Base-by-base conservation (phyloP, 352 stramenopile genomes). In the Thraustotheca clavata region DNA sequence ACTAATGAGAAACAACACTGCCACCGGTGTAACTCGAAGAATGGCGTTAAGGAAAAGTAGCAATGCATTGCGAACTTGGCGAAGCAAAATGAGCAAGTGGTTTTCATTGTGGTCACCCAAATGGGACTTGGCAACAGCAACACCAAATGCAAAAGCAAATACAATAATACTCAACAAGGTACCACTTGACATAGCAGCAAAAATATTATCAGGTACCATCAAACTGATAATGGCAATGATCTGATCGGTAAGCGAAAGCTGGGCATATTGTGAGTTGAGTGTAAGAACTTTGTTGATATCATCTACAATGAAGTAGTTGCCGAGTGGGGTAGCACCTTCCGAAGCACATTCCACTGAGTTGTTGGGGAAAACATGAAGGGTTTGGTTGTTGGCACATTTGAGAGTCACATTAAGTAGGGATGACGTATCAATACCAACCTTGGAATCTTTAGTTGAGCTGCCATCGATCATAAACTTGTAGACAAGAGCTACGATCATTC, bases 121-220 rank as follows among this genome's bases (percentile, higher is more conserved):
- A 20, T 4, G 4, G 40, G 76, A 86, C 54, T 84, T 83, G 52
- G 74, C 63, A n/a, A 87, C 62, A 8, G 81, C 78, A 18, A 89
- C 71, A 43, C 78, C 83, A 59, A 91, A 82, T 34, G 72, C 71
- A 36, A 90, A 69, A 12, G 81, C 80, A 55, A 91, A 90, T 14
- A 73, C 73, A 50, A 91, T 90, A 36, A 89, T 73, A 39, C 83
- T 87, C 22, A 91, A 69, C 11, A 83, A 86, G 9, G 78, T 75
- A 0, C 70, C 74, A 1, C 65, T 71, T 16, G 76, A 75, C 34
- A 93, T 84, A 0, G 79, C 75, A 22, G 74, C 66, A 41, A 88
- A 73, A 52, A 90, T 81, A 63, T 93, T 91, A 32, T 79, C 71
- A 14, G 83, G 83, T 59, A 92, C 76, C 32, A 90, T 69, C 43